phyloP scores from a whole-genome alignment of 495 filamentous ascomycete species.

The Penicillium silybi region DNA sequence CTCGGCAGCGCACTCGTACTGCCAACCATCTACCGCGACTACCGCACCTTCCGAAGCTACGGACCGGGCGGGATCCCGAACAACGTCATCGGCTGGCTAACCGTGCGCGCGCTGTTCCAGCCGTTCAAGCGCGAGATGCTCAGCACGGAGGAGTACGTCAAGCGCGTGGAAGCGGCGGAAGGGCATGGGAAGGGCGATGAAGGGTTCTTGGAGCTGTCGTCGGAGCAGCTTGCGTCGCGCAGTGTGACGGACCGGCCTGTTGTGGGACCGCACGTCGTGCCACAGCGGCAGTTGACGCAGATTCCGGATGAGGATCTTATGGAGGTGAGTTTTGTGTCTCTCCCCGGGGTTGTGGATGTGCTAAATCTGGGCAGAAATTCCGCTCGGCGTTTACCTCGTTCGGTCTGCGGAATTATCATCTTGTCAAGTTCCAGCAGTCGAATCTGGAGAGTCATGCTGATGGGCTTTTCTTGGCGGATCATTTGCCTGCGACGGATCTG shows the following conservation, averaged over 20 bases:
- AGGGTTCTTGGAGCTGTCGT: constrained; percentile 17
- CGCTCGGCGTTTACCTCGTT: constrained; percentile 19
- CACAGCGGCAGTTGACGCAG: constrained; percentile 34
- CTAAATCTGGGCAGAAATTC: constrained; percentile 21
- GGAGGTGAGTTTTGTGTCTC: constrained; percentile 21
- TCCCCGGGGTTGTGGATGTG: not conserved
- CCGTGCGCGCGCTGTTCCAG: constrained; percentile 22
- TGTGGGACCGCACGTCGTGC: constrained; percentile 32
- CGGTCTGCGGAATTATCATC: constrained; percentile 27
- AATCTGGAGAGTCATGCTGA: constrained; percentile 27
- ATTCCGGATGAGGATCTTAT: constrained; percentile 21
- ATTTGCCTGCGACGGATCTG: constrained; percentile 14
- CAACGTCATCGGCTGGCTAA: constrained; percentile 34
- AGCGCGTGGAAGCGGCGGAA: constrained; percentile 24
- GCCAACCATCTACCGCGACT: constrained; percentile 31
- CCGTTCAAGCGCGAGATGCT: constrained; percentile 32
- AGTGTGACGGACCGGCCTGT: constrained; percentile 16
- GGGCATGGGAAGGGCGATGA: constrained; percentile 22
- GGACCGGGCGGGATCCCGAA: constrained; percentile 32
- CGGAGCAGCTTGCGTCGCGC: constrained; percentile 11
- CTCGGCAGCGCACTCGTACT: constrained; percentile 20
- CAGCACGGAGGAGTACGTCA: constrained; percentile 26
- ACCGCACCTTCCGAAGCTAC: constrained; percentile 28
- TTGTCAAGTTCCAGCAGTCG: constrained; percentile 27
- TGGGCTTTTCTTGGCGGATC: constrained; percentile 26